A percentile compares a stretch with the other conserved stretches of the same genome.
These are phyloP conservation scores for Sodiomyces alkalinus DNA, from an alignment of 2,329 filamentous ascomycete genomes.

Conservation along the genomic window DNA sequence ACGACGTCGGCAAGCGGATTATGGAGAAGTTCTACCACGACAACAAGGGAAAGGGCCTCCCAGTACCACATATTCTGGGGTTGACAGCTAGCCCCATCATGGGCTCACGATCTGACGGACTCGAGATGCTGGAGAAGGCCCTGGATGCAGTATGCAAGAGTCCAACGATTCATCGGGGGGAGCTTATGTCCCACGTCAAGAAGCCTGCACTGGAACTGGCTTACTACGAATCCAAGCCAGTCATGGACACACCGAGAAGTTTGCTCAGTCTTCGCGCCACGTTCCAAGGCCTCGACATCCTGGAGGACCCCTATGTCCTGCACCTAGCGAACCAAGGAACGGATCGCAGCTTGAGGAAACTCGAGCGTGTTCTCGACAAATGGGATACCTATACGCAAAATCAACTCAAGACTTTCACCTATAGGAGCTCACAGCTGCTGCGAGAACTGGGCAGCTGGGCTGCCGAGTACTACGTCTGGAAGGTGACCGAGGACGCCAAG, in stretches of 20 bases:
- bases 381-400: slow-evolving; percentile 34
- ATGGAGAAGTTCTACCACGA: slow-evolving; percentile 59
- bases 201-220: slow-evolving; percentile 38
- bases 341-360: slow-evolving; percentile 20
- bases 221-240: slow-evolving; percentile 13
- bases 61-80: slow-evolving; percentile 55
- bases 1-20: slow-evolving; percentile 50
- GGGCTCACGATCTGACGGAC: slow-evolving; percentile 34
- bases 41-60: slow-evolving; percentile 18
- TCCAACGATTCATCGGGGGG: slow-evolving; percentile 52
- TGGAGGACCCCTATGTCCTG: slow-evolving; percentile 44
- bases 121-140: slow-evolving; percentile 51
- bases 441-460: slow-evolving; percentile 53
- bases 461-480: slow-evolving; percentile 47
- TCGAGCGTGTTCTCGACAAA: slow-evolving; percentile 23
- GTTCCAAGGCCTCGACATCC: slow-evolving; percentile 33
- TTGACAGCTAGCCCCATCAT: slow-evolving; percentile 69
- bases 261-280: slow-evolving; percentile 27
- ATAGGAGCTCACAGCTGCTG: slow-evolving; percentile 33
- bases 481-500: slow-evolving; percentile 23
- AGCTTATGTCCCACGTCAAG: slow-evolving; percentile 54
- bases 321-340: slow-evolving; percentile 26
- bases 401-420: slow-evolving; percentile 40
- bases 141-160: slow-evolving; percentile 55
- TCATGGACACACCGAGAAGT: slow-evolving; percentile 15